Base-by-base conservation (phyloP, 1,284 basidiomycete species). In the Fomitopsis betulina region DNA sequence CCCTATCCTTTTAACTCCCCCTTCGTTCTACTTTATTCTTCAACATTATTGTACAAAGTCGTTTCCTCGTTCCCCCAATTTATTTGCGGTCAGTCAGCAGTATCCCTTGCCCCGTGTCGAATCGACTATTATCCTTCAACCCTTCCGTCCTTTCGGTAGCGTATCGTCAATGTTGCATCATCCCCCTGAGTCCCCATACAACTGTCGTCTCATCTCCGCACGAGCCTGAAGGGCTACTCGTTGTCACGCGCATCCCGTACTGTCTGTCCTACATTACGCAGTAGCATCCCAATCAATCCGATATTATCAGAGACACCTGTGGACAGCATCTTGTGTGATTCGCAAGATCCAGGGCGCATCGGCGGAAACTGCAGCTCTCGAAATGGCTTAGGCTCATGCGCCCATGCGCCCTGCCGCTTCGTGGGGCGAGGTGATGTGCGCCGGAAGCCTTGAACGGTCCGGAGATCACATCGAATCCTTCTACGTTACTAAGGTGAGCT, bases 21-120 rank as follows among this genome's bases (percentile, higher is more conserved):
- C 63, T 69, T 70, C 70, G 59, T 67, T 69, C 75, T 83, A 84
- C 81, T 80, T 89, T 88, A 89, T 89, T 87, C 79, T 82, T 86
- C 83, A 86, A 62, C 76, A 81, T 86, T 87, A 86, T 86, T 75
- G 72, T 72, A 75, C 70, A 68, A 49, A 57, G 50, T 70, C 68
- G 67, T 66, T 66, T 64, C 43, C 54, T 35, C 47, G 35, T 58
- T 65, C 63, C 64, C 63, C 65, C 27, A 37, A 51, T 51, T 70
- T 76, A 70, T 72, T 71, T 56, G 35, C 54, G 65, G 67, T 58
- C 68, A 64, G 62, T 69, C 71, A 71, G 66, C 54, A 55, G 10
- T 13, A 37, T 55, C 59, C 59, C 58, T 57, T 59, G 35, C 35
- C 35, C 64, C 55, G 65, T 62, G 54, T 59, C 59, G 53, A 57